phyloP scores from a whole-genome alignment of 73 alveolate genomes.

The Stentor coeruleus region DNA sequence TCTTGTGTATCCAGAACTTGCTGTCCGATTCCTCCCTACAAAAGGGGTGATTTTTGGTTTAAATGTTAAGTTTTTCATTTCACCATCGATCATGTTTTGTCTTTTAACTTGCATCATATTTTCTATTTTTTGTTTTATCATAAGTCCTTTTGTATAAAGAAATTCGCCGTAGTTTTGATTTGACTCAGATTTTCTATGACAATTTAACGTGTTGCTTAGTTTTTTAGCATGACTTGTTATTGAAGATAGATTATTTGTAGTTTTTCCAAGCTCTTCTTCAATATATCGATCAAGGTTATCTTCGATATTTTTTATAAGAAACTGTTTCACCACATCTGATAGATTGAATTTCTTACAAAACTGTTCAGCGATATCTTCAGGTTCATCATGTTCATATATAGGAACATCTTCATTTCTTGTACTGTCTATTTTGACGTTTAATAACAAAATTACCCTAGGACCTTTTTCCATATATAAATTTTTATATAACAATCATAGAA shows the following conservation, averaged over 20 bases:
- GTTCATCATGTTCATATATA: background rate
- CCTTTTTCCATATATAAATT: background rate
- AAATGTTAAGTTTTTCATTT: background rate
- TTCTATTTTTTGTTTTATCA: background rate
- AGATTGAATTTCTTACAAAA: background rate
- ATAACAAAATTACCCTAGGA: background rate
- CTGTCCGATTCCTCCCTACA: background rate
- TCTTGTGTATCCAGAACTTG: background rate
- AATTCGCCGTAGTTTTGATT: background rate
- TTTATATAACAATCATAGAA: background rate
- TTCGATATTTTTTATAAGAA: background rate
- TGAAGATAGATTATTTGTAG: background rate
- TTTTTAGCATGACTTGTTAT: too few relatives aligned
- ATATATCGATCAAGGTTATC: background rate
- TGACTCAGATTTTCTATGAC: background rate
- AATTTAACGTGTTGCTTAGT: background rate
- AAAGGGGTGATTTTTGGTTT: background rate
- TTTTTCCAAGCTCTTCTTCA: background rate
- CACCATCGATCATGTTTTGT: background rate
- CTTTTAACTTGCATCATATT: background rate
- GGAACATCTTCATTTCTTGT: background rate
- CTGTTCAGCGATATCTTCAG: slow-evolving; percentile 3
- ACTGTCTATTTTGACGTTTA: background rate
- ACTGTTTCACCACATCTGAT: background rate
- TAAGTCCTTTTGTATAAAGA: background rate